These are phyloP conservation scores for Mortierella antarctica DNA, from an alignment of 192 early-diverging fungal genomes.

Conservation along the genomic window DNA sequence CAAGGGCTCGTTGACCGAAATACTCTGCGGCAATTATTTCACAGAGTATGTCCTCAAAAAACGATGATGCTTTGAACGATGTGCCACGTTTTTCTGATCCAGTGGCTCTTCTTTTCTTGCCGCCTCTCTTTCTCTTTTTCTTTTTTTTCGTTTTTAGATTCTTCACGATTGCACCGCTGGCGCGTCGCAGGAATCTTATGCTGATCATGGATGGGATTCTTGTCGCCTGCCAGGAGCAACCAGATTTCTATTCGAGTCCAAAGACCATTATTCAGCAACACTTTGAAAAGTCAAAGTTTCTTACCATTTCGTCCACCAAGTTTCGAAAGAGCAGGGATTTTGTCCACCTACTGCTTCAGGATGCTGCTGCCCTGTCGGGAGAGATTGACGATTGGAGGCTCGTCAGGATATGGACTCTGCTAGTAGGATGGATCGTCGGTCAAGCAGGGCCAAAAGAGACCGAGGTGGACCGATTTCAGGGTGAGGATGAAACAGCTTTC, in stretches of 20 bases:
- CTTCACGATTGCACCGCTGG: slow-evolving; percentile 4
- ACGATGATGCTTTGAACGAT: background rate
- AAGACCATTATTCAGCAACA: background rate
- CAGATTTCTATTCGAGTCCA: slow-evolving; percentile 8
- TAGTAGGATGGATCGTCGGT: slow-evolving; percentile 10
- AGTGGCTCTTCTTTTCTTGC: too few species aligned
- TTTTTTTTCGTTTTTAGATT: slow-evolving; percentile 12
- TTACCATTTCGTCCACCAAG: background rate
- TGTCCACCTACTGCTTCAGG: slow-evolving; percentile 7
- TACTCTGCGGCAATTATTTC: background rate
- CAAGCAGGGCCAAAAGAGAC: background rate
- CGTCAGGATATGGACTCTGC: slow-evolving; percentile 7
- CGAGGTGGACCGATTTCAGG: too few species aligned
- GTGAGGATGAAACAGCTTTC: background rate
- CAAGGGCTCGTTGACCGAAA: background rate
- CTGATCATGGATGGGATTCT: slow-evolving; percentile 18
- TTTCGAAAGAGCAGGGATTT: background rate
- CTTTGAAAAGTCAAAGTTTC: slow-evolving; percentile 7
- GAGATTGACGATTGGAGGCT: slow-evolving; percentile 43
- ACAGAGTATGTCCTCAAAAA: background rate
- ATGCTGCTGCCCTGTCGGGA: slow-evolving; percentile 16
- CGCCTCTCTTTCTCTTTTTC: too few species aligned
- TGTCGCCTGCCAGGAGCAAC: background rate
- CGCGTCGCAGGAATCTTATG: slow-evolving; percentile 4
- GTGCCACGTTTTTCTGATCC: too few species aligned